phyloP scores from a whole-genome alignment of 208 protist species.

The Acanthamoeba triangularis region DNA sequence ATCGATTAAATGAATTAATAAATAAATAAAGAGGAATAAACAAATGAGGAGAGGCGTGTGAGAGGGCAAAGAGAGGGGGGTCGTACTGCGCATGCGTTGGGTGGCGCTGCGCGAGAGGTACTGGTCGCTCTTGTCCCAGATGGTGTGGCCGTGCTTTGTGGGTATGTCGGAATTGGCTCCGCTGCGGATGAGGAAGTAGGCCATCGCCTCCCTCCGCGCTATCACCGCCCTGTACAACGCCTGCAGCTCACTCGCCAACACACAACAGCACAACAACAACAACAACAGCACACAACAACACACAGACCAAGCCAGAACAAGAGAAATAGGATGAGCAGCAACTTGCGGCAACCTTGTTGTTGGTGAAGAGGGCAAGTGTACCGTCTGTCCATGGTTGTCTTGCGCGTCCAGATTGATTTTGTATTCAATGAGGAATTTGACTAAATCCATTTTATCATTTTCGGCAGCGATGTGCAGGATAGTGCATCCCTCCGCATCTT shows the following conservation, averaged over 20 bases:
- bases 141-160: not conserved
- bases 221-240: constrained; percentile 25
- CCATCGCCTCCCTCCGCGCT: constrained; percentile 30
- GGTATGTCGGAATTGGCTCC: constrained; percentile 31
- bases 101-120: constrained; percentile 17
- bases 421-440: constrained; percentile 9
- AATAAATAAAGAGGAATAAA: not conserved
- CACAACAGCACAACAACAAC: not conserved
- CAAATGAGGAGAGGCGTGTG: not conserved
- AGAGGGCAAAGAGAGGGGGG: not conserved
- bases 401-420: constrained; percentile 26
- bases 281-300: not conserved
- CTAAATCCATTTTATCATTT: constrained; percentile 14
- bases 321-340: not conserved
- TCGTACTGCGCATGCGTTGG: constrained; percentile 27
- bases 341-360: no score
- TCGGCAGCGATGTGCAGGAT: constrained; percentile 30
- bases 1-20: not conserved
- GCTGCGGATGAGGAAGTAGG: constrained; percentile 7
- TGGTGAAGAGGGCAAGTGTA: not conserved
- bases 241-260: not conserved
- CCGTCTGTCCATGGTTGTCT: constrained; percentile 48
- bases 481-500: constrained; percentile 15
- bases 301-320: not conserved
- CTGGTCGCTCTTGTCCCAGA: constrained; percentile 39